A percentile compares a stretch with the other conserved stretches of the same genome.
phyloP scores from a whole-genome alignment of 345 rosid genomes.

The Eutrema yunnanense region DNA sequence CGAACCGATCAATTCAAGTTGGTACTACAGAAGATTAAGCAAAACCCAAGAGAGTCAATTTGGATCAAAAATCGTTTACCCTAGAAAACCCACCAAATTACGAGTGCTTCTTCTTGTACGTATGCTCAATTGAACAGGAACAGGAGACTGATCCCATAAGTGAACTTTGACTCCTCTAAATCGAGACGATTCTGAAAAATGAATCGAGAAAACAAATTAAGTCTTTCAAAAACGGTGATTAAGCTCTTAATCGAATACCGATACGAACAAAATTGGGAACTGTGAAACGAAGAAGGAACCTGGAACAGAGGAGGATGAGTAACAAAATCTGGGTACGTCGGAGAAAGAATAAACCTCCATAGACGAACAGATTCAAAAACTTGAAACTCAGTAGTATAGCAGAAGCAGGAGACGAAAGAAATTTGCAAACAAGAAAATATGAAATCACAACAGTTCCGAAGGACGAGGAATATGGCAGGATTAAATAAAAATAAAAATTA shows the following conservation, averaged over 20 bases:
- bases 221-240: background rate
- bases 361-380: background rate
- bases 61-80: background rate
- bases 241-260: background rate
- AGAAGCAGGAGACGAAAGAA: background rate
- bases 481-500: background rate
- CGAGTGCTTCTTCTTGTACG: conserved; percentile 32
- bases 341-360: conserved; percentile 51
- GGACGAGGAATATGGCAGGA: background rate
- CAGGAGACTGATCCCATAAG: conserved; percentile 23
- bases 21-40: background rate
- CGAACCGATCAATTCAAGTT: background rate
- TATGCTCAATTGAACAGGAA: conserved; percentile 28
- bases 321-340: conserved; percentile 11
- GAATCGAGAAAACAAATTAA: background rate
- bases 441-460: background rate
- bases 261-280: background rate
- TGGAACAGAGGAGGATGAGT: conserved; percentile 27
- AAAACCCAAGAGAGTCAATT: background rate
- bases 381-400: background rate
- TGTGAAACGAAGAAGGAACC: conserved; percentile 32
- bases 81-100: background rate
- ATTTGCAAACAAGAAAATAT: background rate
- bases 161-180: conserved; percentile 32
- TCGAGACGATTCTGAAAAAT: conserved; percentile 35